Percentiles rank a stretch among this genome's conserved stretches.
Conservation (phyloP, 148 eudicot genomes). For the Hydrangea macrophylla region DNA sequence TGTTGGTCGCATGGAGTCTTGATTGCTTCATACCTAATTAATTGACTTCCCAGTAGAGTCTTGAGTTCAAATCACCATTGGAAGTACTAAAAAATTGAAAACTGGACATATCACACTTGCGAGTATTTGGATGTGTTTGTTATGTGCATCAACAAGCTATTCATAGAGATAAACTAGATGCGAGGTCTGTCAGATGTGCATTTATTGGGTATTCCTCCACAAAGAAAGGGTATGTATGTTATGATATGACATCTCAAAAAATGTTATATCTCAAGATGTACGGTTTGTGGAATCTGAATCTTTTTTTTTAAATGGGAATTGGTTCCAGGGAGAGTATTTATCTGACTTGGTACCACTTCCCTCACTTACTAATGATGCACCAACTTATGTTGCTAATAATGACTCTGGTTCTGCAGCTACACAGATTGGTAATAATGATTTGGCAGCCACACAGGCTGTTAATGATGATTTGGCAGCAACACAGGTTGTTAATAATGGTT, state of each 20-base stretch:
- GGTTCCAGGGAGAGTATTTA: not conserved
- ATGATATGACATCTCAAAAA: not conserved
- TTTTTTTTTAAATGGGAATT: not conserved
- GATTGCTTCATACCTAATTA: not conserved
- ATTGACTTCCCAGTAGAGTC: not conserved
- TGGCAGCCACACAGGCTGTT: too few species aligned
- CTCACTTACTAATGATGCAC: too few species aligned
- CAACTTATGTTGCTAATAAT: too few species aligned
- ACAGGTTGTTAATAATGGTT: too few species aligned
- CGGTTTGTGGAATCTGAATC: not conserved
- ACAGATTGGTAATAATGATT: too few species aligned
- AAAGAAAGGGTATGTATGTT: not conserved
- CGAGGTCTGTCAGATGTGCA: not conserved
- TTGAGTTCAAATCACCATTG: not conserved
- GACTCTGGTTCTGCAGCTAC: too few species aligned
- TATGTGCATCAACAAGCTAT: not conserved
- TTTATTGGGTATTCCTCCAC: not conserved
- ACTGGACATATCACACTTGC: not conserved
- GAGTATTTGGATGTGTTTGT: not conserved
- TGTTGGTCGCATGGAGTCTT: not conserved
- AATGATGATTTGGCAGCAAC: too few species aligned
- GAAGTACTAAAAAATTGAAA: not conserved
- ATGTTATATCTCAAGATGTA: not conserved
- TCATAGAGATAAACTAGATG: not conserved
- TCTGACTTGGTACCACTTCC: too few species aligned